Percentiles rank a stretch among this genome's conserved stretches.
These are phyloP conservation scores for Phytopythium aichiense DNA, from an alignment of 352 stramenopile genomes.

Conservation along the genomic window DNA sequence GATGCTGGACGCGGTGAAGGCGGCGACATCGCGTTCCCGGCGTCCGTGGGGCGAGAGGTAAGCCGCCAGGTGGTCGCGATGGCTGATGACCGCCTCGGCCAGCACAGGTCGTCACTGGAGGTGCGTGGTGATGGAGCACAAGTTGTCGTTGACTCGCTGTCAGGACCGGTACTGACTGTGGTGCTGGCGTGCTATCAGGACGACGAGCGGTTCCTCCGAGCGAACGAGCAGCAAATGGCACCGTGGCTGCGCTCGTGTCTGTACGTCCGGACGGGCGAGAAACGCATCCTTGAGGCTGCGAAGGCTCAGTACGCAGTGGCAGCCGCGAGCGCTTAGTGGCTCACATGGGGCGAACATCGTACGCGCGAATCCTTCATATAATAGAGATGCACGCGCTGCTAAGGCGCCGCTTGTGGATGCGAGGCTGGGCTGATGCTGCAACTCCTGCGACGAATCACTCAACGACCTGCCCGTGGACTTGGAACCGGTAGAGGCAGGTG, in stretches of 20 bases:
- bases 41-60: constrained; percentile 23
- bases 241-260: constrained; percentile 62
- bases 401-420: background rate
- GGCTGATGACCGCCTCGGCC: constrained; percentile 14
- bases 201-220: constrained; percentile 44
- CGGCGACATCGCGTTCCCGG: constrained; percentile 22
- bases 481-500: constrained; percentile 89
- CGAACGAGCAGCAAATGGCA: constrained; percentile 44
- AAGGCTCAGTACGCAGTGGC: constrained; percentile 12
- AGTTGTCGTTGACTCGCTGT: background rate
- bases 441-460: constrained; percentile 1
- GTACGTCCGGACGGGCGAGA: constrained; percentile 67
- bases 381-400: background rate
- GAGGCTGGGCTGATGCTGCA: background rate
- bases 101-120: constrained; percentile 29
- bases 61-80: constrained; percentile 16
- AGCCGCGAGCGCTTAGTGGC: background rate
- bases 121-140: constrained; percentile 13
- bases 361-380: constrained; percentile 1
- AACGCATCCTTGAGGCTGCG: constrained; percentile 26
- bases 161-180: background rate
- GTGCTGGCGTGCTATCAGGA: constrained; percentile 16
- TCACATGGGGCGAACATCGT: background rate
- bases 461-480: constrained; percentile 59
- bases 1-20: background rate